Base-by-base conservation (phyloP, 2,329 filamentous ascomycete species). In the Onygena corvina region DNA sequence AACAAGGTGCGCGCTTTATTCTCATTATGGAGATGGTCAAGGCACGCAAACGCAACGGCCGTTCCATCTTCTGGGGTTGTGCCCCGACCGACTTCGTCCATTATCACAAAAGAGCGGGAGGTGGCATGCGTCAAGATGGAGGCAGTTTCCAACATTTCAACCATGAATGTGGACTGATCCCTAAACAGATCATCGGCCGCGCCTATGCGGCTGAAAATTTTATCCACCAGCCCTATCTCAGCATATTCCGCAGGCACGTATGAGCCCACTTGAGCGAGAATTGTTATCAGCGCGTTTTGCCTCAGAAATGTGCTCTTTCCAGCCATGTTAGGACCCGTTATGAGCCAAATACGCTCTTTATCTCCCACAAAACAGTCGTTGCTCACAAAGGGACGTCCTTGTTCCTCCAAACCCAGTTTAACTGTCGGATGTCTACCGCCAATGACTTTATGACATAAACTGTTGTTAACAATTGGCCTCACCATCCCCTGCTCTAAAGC, bases 111-210 rank as follows among this genome's bases (percentile, higher is more conserved):
- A 0, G 84, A 92, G 20, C 83, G 76, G 1, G 80, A 69, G 0
- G 90, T 96, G 0, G 92, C 90, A 56, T 85, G 76, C 53, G 83
- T 85, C 47, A 98, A 75, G 48, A 98, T 98, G 21, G 84, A 76
- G 1, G 90, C 89, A 16, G 92, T 94, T 68, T 98, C 92, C 1
- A 95, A 76, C 92, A 98, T 98, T 69, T 98, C 92, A 1, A 96
- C 87, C 92, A 98, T 96, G 67, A 98, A 98, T 0, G 93, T 98
- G 48, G 87, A 94, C 66, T 96, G 89, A 69, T 94, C 85, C 46
- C 81, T 79, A 69, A 85, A 95, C n/a, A 98, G 74, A 63, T 94
- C 90, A 65, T 98, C 93, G 1, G 90, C 92, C 1, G 88, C 93
- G 1, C 92, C 92, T 18, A 93, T 84, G 62, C 92, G 85, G 61